Base-by-base conservation (phyloP, 306 rosid genomes). In the Medicago ruthenica region DNA sequence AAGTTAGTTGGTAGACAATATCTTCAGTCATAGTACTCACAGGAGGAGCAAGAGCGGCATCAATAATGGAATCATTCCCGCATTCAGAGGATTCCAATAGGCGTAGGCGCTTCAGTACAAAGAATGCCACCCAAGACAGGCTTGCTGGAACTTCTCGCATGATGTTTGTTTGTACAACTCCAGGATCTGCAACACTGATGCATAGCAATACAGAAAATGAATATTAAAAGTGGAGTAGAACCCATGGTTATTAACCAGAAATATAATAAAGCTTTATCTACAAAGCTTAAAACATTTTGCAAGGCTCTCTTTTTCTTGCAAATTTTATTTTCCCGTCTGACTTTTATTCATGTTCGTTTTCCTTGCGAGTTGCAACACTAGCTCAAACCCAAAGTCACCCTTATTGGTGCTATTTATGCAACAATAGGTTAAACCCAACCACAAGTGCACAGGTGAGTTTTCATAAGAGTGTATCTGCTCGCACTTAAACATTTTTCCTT, bases 131-230 rank as follows among this genome's bases (percentile, higher is more conserved):
- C n/a, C 50, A 53, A 39, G 97, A 84, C 70, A 92, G 36, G 72
- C 50, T 57, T 17, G 84, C 44, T 41, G 97, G 96, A 80, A 95
- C 76, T 86, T 92, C 97, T 76, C 92, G 85, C 93, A 90, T 88
- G 71, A 92, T 87, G 79, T 84, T 89, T 63, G 91, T 92, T 77
- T 90, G 73, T 75, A 88, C 98, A 20, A 24, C 79, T 85, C 98
- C 96, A 78, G 98, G 98, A 84, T 92, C 97, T 21, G 79, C 93
- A 61, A 82, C 87, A 80, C 98, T 92, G 74, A 82, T 69, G 79
- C 62, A 71, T 67, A 82, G 71, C 55, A 80, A 66, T 75, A 37
- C 18, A 81, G 40, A 81, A 69, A 76, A 17, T 71, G 63, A 80
- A 71, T 67, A 70, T 54, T 59, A 36, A 2, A 45, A 37, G 41